phyloP scores from a whole-genome alignment of 768 basidiomycete species.

The Mycena vitilis region DNA sequence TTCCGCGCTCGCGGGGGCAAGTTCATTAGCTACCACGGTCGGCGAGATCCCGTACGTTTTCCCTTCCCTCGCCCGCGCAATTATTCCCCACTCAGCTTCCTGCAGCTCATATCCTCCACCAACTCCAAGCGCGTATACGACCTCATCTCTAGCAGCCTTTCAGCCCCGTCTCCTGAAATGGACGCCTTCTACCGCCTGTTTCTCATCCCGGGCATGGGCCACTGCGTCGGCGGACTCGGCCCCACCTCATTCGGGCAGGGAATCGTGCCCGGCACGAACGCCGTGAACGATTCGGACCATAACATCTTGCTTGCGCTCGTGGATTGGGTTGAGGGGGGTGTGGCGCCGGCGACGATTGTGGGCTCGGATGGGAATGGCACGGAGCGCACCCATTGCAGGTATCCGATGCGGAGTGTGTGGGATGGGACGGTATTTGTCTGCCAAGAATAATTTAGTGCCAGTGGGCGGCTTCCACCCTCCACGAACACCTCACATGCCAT shows the following conservation, averaged over 20 bases:
- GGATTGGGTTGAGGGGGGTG: conserved; percentile 29
- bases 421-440: conserved; percentile 11
- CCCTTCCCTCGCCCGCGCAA: neutral
- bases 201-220: conserved; percentile 40
- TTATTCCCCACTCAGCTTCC: neutral
- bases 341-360: conserved; percentile 21
- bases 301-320: conserved; percentile 24
- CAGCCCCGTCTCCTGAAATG: conserved; percentile 7
- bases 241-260: conserved; percentile 34
- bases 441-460: neutral
- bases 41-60: conserved; percentile 30
- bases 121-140: conserved; percentile 37
- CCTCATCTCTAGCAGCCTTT: conserved; percentile 36
- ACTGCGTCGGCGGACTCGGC: conserved; percentile 34
- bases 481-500: no score
- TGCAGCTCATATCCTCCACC: conserved; percentile 34
- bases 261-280: conserved; percentile 5
- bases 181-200: conserved; percentile 43
- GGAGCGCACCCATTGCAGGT: conserved; percentile 19
- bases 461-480: no score
- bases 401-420: conserved; percentile 23
- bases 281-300: conserved; percentile 18
- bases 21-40: conserved; percentile 40
- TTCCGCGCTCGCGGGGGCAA: conserved; percentile 37
- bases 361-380: neutral